Conservation (phyloP, 2,329 filamentous ascomycete genomes). For the Cladosporium sphaerospermum region DNA sequence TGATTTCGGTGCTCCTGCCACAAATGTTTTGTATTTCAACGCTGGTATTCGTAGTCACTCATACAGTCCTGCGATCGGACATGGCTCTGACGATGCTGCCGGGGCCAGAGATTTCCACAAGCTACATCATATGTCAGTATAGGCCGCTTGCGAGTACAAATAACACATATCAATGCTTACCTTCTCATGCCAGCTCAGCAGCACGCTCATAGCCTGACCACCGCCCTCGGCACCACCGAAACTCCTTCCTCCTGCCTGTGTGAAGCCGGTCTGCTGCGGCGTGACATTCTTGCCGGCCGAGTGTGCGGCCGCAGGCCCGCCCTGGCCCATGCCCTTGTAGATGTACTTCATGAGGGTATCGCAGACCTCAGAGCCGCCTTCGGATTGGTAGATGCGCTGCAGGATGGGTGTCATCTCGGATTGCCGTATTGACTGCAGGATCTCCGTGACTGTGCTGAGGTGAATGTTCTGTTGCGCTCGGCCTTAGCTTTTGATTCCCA, state of each 20-base stretch:
- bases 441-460: conserved; percentile 81
- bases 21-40: background rate
- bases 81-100: conserved; percentile 88
- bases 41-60: conserved; percentile 21
- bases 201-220: conserved; percentile 87
- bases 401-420: conserved; percentile 90
- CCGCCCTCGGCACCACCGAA: conserved; percentile 60
- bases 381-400: conserved; percentile 68
- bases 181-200: conserved; percentile 98
- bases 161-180: conserved; percentile 25
- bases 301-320: conserved; percentile 23
- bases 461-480: conserved; percentile 63
- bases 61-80: conserved; percentile 92
- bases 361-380: conserved; percentile 75
- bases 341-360: conserved; percentile 98
- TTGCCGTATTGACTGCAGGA: conserved; percentile 91
- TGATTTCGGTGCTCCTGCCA: background rate
- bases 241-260: conserved; percentile 54
- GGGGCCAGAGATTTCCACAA: conserved; percentile 85
- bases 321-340: conserved; percentile 76
- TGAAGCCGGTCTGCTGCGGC: conserved; percentile 82
- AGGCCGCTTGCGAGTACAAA: background rate
- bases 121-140: conserved; percentile 33
- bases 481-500: conserved; percentile 26
- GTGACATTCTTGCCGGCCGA: conserved; percentile 42